Evolutionary conservation across 805 yeast genomes (phyloP).

Genomic region (Candida vaughaniae): DNA sequence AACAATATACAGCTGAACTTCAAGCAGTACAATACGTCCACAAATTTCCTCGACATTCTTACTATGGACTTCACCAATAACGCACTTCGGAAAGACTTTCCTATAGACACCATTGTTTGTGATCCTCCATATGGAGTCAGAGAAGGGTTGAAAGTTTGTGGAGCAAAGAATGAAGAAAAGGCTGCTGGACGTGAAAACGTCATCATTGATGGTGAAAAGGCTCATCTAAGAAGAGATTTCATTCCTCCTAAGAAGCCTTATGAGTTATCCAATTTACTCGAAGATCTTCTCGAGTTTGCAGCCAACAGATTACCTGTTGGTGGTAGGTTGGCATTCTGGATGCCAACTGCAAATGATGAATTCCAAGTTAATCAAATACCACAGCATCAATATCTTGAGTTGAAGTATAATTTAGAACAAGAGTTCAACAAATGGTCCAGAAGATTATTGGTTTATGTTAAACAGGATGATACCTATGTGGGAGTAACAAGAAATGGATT

Average conservation of each 20-base stretch:
- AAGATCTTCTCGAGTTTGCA: constrained; percentile 74
- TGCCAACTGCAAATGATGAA: constrained; percentile 95
- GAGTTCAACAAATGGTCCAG: constrained; percentile 93
- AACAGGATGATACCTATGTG: constrained; percentile 49
- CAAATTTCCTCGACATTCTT: constrained; percentile 66
- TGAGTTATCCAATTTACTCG: constrained; percentile 70
- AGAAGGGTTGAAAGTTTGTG: constrained; percentile 91
- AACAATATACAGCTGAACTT: constrained; percentile 62
- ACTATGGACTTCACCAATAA: constrained; percentile 96
- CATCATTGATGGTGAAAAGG: constrained; percentile 75
- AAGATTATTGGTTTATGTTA: constrained; percentile 75
- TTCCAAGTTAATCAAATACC: constrained; percentile 70
- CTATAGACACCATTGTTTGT: constrained; percentile 79
- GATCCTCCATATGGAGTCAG: constrained; percentile 99
- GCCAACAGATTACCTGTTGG: constrained; percentile 66
- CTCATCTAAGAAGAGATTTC: constrained; percentile 76
- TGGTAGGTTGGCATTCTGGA: constrained; percentile 92
- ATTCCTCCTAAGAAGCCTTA: constrained; percentile 93
- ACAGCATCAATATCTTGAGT: constrained; percentile 68
- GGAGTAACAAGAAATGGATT: constrained; percentile 49
- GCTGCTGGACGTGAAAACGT: constrained; percentile 71
- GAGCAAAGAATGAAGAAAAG: constrained; percentile 67
- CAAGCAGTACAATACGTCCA: constrained; percentile 62
- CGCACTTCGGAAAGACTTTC: constrained; percentile 62
- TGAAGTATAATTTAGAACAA: constrained; percentile 76